A percentile compares a stretch with the other conserved stretches of the same genome.
phyloP scores from a whole-genome alignment of 306 rosid genomes.

The Trichosanthes truncata region DNA sequence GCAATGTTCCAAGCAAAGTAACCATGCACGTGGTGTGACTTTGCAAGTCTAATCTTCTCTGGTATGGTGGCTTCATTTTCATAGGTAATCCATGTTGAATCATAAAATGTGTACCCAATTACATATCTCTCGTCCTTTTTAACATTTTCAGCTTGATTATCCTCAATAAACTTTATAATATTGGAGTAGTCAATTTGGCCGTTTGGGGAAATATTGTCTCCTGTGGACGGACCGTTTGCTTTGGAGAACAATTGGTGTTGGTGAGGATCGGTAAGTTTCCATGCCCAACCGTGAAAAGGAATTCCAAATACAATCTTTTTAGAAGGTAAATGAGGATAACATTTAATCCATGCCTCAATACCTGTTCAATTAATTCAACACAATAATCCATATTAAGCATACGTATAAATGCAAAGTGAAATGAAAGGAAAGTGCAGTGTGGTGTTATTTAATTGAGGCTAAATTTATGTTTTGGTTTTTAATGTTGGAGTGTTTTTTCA shows the following conservation, averaged over 20 bases:
- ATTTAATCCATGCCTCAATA: too few relatives aligned
- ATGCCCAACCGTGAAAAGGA: neutral
- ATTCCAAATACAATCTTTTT: neutral
- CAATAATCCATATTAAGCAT: too few relatives aligned
- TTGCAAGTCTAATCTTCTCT: neutral
- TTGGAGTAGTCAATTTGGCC: neutral
- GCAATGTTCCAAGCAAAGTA: neutral
- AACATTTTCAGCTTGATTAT: neutral
- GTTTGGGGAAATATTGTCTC: neutral
- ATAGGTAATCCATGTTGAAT: neutral
- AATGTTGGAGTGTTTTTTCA: too few relatives aligned
- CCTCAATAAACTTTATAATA: neutral
- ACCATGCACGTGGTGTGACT: neutral
- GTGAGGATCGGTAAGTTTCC: neutral
- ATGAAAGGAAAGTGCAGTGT: too few relatives aligned
- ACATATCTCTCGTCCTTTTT: neutral
- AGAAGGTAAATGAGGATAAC: neutral
- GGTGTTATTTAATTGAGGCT: too few relatives aligned
- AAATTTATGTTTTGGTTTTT: too few relatives aligned
- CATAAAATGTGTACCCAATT: neutral
- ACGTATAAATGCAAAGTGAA: too few relatives aligned
- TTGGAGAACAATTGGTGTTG: neutral
- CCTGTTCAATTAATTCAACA: too few relatives aligned
- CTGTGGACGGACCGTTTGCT: neutral
- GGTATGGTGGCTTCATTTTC: neutral